phyloP scores from a whole-genome alignment of 2,329 filamentous ascomycete species.

The Laburnicola sp. region DNA sequence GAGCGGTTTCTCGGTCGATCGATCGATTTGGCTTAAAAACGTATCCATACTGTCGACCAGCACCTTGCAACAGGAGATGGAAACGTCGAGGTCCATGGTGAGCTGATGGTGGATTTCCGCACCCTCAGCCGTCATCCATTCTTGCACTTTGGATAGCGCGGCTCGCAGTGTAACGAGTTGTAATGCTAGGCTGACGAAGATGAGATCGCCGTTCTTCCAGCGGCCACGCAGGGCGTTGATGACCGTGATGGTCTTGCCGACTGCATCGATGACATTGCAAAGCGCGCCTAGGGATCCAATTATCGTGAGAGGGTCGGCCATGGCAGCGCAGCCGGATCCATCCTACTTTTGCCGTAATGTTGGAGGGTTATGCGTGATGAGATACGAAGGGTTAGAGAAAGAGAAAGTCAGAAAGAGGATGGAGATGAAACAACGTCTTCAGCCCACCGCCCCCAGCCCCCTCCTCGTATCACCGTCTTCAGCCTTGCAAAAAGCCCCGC shows the following conservation, averaged over 20 bases:
- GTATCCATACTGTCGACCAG: conserved; percentile 15
- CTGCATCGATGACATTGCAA: conserved; percentile 6
- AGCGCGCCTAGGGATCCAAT: conserved; percentile 11
- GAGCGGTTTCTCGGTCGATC: not conserved
- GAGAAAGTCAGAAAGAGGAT: too few species aligned
- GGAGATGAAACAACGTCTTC: too few species aligned
- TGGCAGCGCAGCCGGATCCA: too few species aligned
- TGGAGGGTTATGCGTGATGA: too few species aligned
- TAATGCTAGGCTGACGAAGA: conserved; percentile 15
- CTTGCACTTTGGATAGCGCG: conserved; percentile 19
- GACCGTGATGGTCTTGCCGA: conserved; percentile 7
- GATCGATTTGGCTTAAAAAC: conserved; percentile 4
- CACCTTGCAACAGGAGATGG: conserved; percentile 12
- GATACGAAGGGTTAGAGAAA: too few species aligned
- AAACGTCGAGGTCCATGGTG: conserved; percentile 20
- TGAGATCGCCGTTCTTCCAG: conserved; percentile 16
- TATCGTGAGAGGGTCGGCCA: conserved; percentile 11
- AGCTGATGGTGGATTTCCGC: conserved; percentile 19
- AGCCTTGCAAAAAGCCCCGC: not conserved
- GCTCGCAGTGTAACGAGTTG: conserved; percentile 18
- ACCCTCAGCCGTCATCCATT: conserved; percentile 15
- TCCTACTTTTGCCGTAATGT: too few species aligned
- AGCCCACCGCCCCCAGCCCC: not conserved
- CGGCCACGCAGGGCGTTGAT: not conserved
- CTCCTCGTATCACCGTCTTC: not conserved